Base-by-base conservation (phyloP, 345 rosid genomes). In the Angophora floribunda region DNA sequence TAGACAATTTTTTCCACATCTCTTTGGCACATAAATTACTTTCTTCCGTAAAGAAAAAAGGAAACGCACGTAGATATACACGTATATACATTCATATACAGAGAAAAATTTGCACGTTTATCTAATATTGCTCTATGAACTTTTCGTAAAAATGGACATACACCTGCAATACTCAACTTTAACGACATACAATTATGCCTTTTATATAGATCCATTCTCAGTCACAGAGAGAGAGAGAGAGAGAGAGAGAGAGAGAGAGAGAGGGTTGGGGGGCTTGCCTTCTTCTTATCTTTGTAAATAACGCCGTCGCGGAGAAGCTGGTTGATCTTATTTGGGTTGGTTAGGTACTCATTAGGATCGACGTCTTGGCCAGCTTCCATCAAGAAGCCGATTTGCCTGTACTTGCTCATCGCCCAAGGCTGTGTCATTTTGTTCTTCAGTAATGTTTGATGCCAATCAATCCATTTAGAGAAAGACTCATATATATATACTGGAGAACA, bases 281-380 rank as follows among this genome's bases (percentile, higher is more conserved):
- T 65, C 78, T 14, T 65, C 78, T 65, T 65, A 9, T 65, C 44
- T 65, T 0, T 30, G 78, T 65, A 65, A 65, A 0, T 5, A 30
- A 65, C 78, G 17, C 78, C 78, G 0, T 0, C 0, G 1, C 0
- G 3, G 41, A 65, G 78, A 65, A 65, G 78, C 0, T 0, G 0
- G 0, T 30, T 0, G 17, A 30, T 30, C 78, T 9, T 65, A 0
- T 0, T 1, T 1, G 10, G 0, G 78, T 65, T 15, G 1, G 1
- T 6, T 30, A 7, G 44, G 78, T 65, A 30, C 11, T 65, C 78
- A 65, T 15, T 7, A 16, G 78, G 19, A 65, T 65, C 21, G 10
- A 65, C 3, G 78, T 65, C 78, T 14, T 3, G 0, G 21, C 78
- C 78, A n/a, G 78, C 41, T 0, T 65, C 21, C 44, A 7, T 30